phyloP scores from a whole-genome alignment of 78 protist genomes.

The Salpingoeca rosetta region DNA sequence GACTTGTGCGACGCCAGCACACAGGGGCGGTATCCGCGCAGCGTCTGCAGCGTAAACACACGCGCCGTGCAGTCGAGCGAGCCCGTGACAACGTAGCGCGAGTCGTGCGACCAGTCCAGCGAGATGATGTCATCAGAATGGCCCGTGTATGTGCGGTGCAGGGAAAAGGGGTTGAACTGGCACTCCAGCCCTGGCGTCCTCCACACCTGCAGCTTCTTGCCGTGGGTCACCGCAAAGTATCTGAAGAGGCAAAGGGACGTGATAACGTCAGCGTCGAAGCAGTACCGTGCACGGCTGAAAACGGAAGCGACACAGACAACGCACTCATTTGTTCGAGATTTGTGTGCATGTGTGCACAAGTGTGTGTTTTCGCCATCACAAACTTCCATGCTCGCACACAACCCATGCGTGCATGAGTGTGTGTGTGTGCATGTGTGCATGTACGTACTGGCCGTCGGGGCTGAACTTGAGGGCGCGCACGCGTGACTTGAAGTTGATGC shows the following conservation, averaged over 20 bases:
- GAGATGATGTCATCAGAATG: constrained; percentile 25
- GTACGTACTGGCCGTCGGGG: constrained; percentile 44
- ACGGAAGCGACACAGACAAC: not conserved
- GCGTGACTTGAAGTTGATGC: constrained; percentile 33
- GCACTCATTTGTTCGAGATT: not conserved
- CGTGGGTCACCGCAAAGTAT: constrained; percentile 16
- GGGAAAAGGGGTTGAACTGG: constrained; percentile 42
- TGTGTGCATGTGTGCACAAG: not conserved
- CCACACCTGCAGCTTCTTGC: constrained; percentile 24
- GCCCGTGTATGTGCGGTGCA: constrained; percentile 31
- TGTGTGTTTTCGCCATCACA: not conserved
- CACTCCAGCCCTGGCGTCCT: not conserved
- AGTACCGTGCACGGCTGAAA: not conserved
- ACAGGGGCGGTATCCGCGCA: not conserved
- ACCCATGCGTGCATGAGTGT: not conserved
- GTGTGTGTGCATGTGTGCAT: not conserved
- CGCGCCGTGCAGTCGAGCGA: constrained; percentile 25
- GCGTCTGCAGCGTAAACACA: constrained; percentile 21
- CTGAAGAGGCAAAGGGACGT: not conserved
- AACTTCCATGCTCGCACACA: too few relatives aligned
- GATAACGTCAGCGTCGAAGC: not conserved
- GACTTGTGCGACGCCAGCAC: constrained; percentile 29
- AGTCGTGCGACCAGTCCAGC: constrained; percentile 41
- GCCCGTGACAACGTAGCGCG: constrained; percentile 24
- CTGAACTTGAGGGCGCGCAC: constrained; percentile 27